Base-by-base conservation (phyloP, 1,284 basidiomycete species). In the Mycena sp. region DNA sequence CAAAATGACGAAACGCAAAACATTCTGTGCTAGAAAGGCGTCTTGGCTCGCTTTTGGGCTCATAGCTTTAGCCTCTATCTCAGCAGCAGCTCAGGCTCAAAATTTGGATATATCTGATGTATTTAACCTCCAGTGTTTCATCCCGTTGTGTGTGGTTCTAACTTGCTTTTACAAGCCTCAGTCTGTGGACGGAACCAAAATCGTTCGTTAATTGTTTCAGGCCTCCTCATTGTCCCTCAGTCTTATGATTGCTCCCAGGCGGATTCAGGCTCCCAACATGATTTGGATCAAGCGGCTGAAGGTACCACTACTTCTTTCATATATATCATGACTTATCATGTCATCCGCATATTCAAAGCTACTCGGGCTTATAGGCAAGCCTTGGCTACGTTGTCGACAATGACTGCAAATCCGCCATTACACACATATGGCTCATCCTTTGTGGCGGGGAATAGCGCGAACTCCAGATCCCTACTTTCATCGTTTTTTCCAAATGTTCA, bases 311-410 rank as follows among this genome's bases (percentile, higher is more conserved):
- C 30, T 30, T 19, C n/a, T 37, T 49, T 44, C 32, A 10, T 21
- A 64, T 23, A 17, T 43, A 49, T 37, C 58, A 41, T n/a, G 30
- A 63, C 21, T 60, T 25, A 63, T 37, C 17, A 40, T 43, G 58
- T 21, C 23, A 17, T 59, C 43, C 59, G 32, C 32, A 14, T 35
- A 35, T 35, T 35, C 6, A 12, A 73, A 92, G 91, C 90, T 64
- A 76, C 83, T 25, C 85, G 88, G 65, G 90, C 90, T 11, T 92
- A 90, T 76, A 88, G 84, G 72, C 86, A 90, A 74, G 91, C 91
- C 12, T 73, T 90, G 63, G 74, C 83, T 9, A 90, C 89, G 3
- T 80, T 92, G 17, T 77, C 85, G 4, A 82, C 85, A 25, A 76
- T 93, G 61, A 88, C 86, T 21, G 80, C 87, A 14, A 78, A 85